Base-by-base conservation (phyloP, 768 basidiomycete species). In the Rhizopogon rudus region DNA sequence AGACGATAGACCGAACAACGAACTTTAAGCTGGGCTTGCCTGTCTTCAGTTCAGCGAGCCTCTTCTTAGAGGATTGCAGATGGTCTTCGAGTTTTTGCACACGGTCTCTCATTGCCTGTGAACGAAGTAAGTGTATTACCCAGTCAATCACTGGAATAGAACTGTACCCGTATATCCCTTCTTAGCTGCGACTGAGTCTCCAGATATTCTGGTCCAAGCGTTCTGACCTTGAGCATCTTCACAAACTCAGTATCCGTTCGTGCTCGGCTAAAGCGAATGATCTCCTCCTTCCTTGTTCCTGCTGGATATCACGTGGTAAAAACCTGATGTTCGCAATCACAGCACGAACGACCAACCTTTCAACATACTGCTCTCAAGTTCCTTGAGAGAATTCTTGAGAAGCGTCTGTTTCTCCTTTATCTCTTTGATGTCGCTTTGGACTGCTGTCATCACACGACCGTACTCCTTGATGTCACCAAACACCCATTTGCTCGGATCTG, bases 141-240 rank as follows among this genome's bases (percentile, higher is more conserved):
- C 28, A 39, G 46, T 33, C 17, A 25, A 58, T n/a, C 14, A 50
- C 2, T 33, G 44, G 33, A 16, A 14, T 52, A 13, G 29, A 17
- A 40, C 71, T 82, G 42, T 60, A 92, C 93, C 65, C 87, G 75
- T 39, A 91, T 83, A 58, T 78, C 76, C 60, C 85, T 81, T 33
- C 93, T 79, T 28, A 98, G 72, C 53, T 86, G 83, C 1, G 77
- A 81, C 65, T 95, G 94, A 1, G 83, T 87, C 65, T 95, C 93
- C 13, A 85, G 76, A 64, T 93, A 87, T 63, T 98, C 93, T 0
- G 96, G 93, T 12, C 88, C 88, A n/a, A 94, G 71, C n/a, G 87
- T 84, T 45, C 88, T 78, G 3, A 82, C 75, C 63, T 82, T 84
- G 52, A 91, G 71, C 76, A 88, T 81, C 63, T 83, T 87, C 9